Base-by-base conservation (phyloP, 2,329 filamentous ascomycete species). In the Verruconis gallopava region DNA sequence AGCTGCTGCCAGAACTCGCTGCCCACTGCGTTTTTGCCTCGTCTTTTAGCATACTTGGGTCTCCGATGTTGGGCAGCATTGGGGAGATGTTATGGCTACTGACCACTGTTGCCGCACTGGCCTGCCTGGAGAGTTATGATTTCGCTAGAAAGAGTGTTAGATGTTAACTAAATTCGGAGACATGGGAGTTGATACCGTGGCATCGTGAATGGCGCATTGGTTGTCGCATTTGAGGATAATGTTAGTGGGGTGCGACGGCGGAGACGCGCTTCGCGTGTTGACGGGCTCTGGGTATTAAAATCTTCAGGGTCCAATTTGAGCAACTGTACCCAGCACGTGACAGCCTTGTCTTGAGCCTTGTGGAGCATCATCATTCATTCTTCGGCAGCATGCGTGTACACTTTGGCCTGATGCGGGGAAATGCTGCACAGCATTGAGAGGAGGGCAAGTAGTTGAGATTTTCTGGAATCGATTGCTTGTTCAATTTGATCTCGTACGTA, bases 1-100 rank as follows among this genome's bases (percentile, higher is more conserved):
- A 96, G 76, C 66, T 96, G 91, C 63, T 96, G 89, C 91, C 91
- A 98, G 67, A 98, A 98, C 60, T 96, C 85, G 56, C 85, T 89
- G 46, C 91, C 91, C 61, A 96, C 86, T 94, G 55, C 39, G 39
- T 21, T 25, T n/a, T n/a, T n/a, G n/a, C n/a, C n/a, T n/a, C n/a
- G n/a, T n/a, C n/a, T n/a, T n/a, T n/a, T n/a, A n/a, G n/a, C n/a
- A 53, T 68, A 50, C 69, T 61, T 42, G 6, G 39, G n/a, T 21
- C 18, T 14, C 25, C 19, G 19, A 34, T 15, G 32, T 37, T 22
- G 37, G 33, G 25, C 42, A 25, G 19, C 18, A 15, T 33, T 9
- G 25, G 39, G 45, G 21, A 40, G 44, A 48, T 51, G 46, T 47
- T 19, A 15, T 21, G 36, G 49, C n/a, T 48, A 82, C 84, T 71